Base-by-base conservation (phyloP, 1,139 yeast genomes). In the Pneumocystis canis region DNA sequence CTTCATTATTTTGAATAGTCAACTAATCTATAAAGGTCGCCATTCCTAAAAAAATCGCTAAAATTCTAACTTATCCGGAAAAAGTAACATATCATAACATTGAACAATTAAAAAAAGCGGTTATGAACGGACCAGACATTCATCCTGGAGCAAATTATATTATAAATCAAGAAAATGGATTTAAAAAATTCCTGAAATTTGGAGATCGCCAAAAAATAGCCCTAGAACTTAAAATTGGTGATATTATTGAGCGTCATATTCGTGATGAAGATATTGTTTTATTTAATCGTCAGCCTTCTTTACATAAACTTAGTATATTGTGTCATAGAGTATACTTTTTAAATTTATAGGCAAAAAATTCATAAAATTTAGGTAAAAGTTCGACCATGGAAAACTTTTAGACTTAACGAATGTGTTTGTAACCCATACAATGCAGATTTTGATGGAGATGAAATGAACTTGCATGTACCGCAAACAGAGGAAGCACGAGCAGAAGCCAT, bases 341-440 rank as follows among this genome's bases (percentile, higher is more conserved):
- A 11, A n/a, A 20, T 47, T 25, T 47, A 1, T 28, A n/a, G 25
- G 25, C 11, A 47, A 20, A 4, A 47, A 28, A 25, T n/a, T 47
- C 9, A 47, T 25, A 47, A 20, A 47, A 25, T 47, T 30, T 89
- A 85, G 73, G 99, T 97, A 60, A 90, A 89, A 71, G 84, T 94
- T 70, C 82, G 96, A 70, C 98, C 98, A 0, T 94, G 98, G 98
- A 82, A 98, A 77, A 94, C 99, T 0, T 88, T 94, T 77, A 80
- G 99, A 69, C 80, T 94, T 70, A 94, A 94, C 72, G 99, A 94
- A 75, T 94, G 99, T 85, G 98, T 92, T 18, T 94, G 99, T 78
- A 92, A 98, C 0, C 98, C 98, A 1, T 94, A 92, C 76, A 94
- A 94, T 74, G 99, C 99, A 58, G 99, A 94, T 81, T 94, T 94